Evolutionary conservation across 345 rosid species (phyloP), one percentile per base, ranked within the genome.

Genomic region (Cochlearia excelsa): DNA sequence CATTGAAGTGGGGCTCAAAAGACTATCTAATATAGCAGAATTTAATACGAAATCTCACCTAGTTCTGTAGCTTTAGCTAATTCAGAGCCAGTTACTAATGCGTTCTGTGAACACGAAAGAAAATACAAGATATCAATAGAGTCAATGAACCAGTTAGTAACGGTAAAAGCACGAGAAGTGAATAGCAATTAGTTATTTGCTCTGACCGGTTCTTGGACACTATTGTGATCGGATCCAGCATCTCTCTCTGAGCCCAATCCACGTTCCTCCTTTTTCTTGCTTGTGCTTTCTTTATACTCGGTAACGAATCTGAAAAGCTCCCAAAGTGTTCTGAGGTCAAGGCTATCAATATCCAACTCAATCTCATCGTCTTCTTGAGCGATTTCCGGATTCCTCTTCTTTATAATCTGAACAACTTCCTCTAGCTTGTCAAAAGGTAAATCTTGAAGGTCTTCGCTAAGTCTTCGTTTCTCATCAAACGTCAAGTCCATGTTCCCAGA

Each of bases 261-360:
- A 4, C 73, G 83, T 47, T 67, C 76, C 28, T 79, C 77, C 54
- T 69, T 73, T 75, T 46, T 64, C 78, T 77, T 79, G 77, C 60
- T 73, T 39, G 64, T 53, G 72, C 73, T 67, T 40, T 67, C 83
- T 57, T 71, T 78, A 60, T 82, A 77, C 41, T 78, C 60, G 6
- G 68, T 74, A 29, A 89, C 84, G 56, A 78, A 80, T 46, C 77
- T 74, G 71, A 81, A 76, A 54, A 93, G 94, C 69, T 93, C 95
- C 99, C 95, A 93, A 59, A 89, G 87, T 7, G 95, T 93, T 62
- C 83, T 78, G 9, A 73, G 74, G 72, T 89, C 97, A 63, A 93
- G 82, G 74, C 73, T 75, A 52, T 87, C 97, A 54, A 93, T 85
- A 59, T 93, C 99, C 35, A 93, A 73, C 73, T 89, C 99, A 74